A percentile compares a stretch with the other conserved stretches of the same genome.
Conservation (phyloP, 2,329 filamentous ascomycete genomes). For the Neophaeococcomyces aloes region DNA sequence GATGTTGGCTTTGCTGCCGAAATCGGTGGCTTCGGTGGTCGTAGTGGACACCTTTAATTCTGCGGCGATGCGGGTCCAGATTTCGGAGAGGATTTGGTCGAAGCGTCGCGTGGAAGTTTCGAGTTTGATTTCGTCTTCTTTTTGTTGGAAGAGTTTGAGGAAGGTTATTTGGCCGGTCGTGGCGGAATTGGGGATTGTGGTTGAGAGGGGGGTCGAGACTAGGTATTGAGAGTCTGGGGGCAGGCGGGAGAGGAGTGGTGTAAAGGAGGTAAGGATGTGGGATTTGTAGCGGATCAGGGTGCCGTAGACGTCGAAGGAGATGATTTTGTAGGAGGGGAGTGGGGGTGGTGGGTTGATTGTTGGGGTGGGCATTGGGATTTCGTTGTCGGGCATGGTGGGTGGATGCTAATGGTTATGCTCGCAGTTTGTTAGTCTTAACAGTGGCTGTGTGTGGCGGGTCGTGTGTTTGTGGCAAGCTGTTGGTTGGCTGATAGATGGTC, state of each 20-base stretch:
- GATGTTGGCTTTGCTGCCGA: slow-evolving; percentile 37
- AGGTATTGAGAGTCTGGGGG: slow-evolving; percentile 19
- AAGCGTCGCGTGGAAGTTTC: slow-evolving; percentile 44
- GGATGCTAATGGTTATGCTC: too few species aligned
- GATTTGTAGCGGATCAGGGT: slow-evolving; percentile 69
- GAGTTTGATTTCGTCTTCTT: slow-evolving; percentile 42
- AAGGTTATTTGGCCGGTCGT: slow-evolving; percentile 28
- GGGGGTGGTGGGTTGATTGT: slow-evolving; percentile 14
- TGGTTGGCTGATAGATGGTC: too few species aligned
- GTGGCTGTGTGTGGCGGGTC: too few species aligned
- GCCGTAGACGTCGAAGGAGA: slow-evolving; percentile 71
- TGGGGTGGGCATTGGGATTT: slow-evolving; percentile 19
- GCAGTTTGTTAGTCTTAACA: too few species aligned
- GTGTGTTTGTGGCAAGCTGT: too few species aligned
- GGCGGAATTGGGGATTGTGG: slow-evolving; percentile 13
- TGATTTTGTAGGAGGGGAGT: slow-evolving; percentile 28
- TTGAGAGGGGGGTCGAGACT: slow-evolving; percentile 22
- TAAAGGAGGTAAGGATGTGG: slow-evolving; percentile 49
- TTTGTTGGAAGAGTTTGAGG: slow-evolving; percentile 35
- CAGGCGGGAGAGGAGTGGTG: slow-evolving; percentile 26
- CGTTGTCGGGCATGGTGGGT: neutral
- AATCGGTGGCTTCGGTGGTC: slow-evolving; percentile 32
- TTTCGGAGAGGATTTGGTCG: slow-evolving; percentile 45
- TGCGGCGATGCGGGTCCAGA: slow-evolving; percentile 29
- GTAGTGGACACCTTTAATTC: slow-evolving; percentile 22